Percentiles rank a stretch among this genome's conserved stretches.
These are phyloP conservation scores for Tulasnella sp. DNA, from an alignment of 768 basidiomycete species.

Conservation along the genomic window DNA sequence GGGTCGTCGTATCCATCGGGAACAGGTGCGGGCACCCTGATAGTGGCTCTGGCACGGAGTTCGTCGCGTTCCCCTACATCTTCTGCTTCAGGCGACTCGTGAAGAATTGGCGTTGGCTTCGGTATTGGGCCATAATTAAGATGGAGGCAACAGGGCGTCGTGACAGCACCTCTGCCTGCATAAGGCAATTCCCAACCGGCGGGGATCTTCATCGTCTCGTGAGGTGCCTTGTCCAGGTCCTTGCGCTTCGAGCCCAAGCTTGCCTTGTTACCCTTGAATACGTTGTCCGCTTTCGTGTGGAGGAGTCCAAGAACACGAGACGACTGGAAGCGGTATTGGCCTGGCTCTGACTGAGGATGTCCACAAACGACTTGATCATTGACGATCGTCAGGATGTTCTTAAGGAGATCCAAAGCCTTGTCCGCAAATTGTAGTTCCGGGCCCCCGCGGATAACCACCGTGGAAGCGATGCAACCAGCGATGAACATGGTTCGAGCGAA, in stretches of 20 bases:
- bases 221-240: not conserved
- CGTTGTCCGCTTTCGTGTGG: not conserved
- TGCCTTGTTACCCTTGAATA: not conserved
- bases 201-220: not conserved
- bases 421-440: slow-evolving; percentile 37
- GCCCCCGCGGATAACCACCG: slow-evolving; percentile 42
- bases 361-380: slow-evolving; percentile 1
- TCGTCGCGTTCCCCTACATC: no score
- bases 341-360: not conserved
- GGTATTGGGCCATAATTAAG: not conserved
- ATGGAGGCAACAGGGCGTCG: not conserved
- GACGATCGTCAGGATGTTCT: slow-evolving; percentile 26
- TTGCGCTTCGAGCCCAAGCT: not conserved
- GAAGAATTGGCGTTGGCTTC: no score
- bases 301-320: slow-evolving; percentile 1
- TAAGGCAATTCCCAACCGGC: slow-evolving; percentile 10
- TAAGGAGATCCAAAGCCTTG: slow-evolving; percentile 37
- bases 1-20: no score
- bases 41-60: no score
- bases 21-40: no score
- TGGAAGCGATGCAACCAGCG: slow-evolving; percentile 51
- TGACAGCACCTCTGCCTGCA: not conserved
- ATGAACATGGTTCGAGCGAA: slow-evolving; percentile 52
- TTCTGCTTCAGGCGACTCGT: no score
- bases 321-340: not conserved